These are phyloP conservation scores for Dichomitus squalens DNA, from an alignment of 1,284 basidiomycete species.

Conservation along the genomic window DNA sequence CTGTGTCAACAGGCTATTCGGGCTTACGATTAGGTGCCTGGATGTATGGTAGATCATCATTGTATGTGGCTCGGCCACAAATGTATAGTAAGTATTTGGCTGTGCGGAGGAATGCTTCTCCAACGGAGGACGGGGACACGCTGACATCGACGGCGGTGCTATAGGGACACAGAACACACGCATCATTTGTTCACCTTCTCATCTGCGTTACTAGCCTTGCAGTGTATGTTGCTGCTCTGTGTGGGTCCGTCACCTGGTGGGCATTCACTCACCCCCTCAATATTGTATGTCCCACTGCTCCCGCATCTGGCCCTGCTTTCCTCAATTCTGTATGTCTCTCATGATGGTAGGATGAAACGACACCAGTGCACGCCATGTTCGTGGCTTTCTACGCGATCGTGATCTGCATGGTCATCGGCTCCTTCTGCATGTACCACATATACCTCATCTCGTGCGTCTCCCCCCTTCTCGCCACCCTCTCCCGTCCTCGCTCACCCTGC, in stretches of 20 bases:
- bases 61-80: slow-evolving; percentile 84
- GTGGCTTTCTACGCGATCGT: slow-evolving; percentile 64
- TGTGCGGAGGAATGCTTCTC: not conserved
- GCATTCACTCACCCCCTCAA: slow-evolving; percentile 65
- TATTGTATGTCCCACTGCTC: slow-evolving; percentile 50
- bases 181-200: slow-evolving; percentile 85
- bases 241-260: slow-evolving; percentile 59
- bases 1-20: not conserved
- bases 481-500: not conserved
- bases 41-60: slow-evolving; percentile 71
- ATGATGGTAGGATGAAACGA: slow-evolving; percentile 53
- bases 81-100: slow-evolving; percentile 64
- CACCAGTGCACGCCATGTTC: slow-evolving; percentile 73
- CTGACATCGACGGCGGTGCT: not conserved
- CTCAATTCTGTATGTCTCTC: not conserved
- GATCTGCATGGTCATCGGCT: slow-evolving; percentile 72
- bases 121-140: not conserved
- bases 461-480: not conserved
- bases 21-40: slow-evolving; percentile 9
- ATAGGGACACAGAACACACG: slow-evolving; percentile 84
- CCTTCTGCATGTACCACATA: slow-evolving; percentile 78
- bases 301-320: slow-evolving; percentile 1
- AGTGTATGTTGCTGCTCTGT: slow-evolving; percentile 61
- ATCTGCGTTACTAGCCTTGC: slow-evolving; percentile 67
- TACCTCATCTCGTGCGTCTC: slow-evolving; percentile 74